Conservation (phyloP, 768 basidiomycete species). For the Mycena polygramma region DNA sequence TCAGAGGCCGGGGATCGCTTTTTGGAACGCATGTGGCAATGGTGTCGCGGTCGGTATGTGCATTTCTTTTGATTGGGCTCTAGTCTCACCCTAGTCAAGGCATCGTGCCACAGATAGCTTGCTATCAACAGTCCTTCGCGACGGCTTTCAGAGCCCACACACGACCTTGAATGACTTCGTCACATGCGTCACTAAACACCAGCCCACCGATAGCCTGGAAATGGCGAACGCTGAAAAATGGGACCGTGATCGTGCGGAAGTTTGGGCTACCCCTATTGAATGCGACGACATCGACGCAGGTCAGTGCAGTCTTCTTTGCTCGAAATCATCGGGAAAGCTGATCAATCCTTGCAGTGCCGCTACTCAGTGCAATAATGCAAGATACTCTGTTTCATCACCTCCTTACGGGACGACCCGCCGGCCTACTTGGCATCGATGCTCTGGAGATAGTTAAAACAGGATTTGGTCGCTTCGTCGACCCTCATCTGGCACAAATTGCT, state of each 20-base stretch:
- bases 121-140: background rate
- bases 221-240: background rate
- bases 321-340: background rate
- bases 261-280: background rate
- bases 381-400: background rate
- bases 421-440: too few species aligned
- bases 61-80: background rate
- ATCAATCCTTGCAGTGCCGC: background rate
- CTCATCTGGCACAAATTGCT: too few species aligned
- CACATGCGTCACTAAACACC: background rate
- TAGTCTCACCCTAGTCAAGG: background rate
- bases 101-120: conserved; percentile 9
- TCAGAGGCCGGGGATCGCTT: background rate
- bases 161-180: conserved; percentile 9
- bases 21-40: conserved; percentile 5
- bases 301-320: background rate
- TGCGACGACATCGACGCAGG: background rate
- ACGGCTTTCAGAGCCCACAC: conserved; percentile 17
- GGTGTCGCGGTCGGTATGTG: conserved; percentile 21
- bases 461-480: too few species aligned
- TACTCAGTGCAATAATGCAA: background rate
- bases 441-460: too few species aligned
- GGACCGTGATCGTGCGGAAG: background rate
- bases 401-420: too few species aligned
- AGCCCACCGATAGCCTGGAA: background rate